Base-by-base conservation (phyloP, 2,329 filamentous ascomycete genomes). In the Capronia epimyces region DNA sequence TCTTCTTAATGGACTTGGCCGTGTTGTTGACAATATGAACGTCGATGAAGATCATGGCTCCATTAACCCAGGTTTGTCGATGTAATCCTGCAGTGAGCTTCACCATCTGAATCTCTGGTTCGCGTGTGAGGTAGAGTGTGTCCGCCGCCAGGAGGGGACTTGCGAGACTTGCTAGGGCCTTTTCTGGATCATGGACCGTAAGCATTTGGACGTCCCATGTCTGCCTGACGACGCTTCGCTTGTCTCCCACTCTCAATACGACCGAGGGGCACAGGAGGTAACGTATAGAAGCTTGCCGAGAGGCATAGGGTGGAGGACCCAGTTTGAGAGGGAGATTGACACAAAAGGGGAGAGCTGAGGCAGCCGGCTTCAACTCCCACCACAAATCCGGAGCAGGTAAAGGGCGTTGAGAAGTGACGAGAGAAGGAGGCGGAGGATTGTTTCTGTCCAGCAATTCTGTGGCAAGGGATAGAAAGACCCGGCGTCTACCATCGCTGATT, bases 11-110 rank as follows among this genome's bases (percentile, higher is more conserved):
- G 0, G 62, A 64, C 58, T 75, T 78, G 25, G 53, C 27, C 7
- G 69, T 69, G 53, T 70, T 76, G 59, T 79, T 79, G 34, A 66
- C 65, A 31, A 79, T 66, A 49, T 77, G 74, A 2, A 79, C 67
- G 55, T 80, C 76, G 13, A 77, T 72, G 53, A 78, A 79, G 27
- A 79, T 73, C 56, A 68, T 75, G 18, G 74, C 75, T 13, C 76
- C 77, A 56, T 75, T 78, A 47, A 80, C 75, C 77, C 77, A 80
- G 22, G 78, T 77, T 62, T 79, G 76, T n/a, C 77, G 71, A 61
- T 79, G 76, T 7, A 79, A 60, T 5, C 75, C 75, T 22, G 76
- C 76, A 16, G 75, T 78, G 15, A 78, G 61, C 47, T 67, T 69
- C 20, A 78, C 63, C 8, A 67, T 69, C 52, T 78, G 75, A 1